These are phyloP conservation scores for Cicer cuneatum DNA, from an alignment of 306 rosid species.

Conservation along the genomic window DNA sequence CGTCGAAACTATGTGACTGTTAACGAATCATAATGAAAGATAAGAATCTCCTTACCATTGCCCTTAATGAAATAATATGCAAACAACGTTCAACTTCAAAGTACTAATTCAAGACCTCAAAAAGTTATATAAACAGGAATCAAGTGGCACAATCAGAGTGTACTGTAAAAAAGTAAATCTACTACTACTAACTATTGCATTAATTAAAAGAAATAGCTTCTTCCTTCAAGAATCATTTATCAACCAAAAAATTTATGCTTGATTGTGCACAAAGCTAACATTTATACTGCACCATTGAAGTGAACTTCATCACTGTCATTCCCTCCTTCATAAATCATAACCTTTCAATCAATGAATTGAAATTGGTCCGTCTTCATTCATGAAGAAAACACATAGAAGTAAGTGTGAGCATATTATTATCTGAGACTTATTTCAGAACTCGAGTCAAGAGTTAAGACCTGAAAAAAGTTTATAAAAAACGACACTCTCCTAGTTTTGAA, in stretches of 20 bases:
- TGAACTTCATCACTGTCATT: background rate
- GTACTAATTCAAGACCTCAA: background rate
- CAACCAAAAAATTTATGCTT: background rate
- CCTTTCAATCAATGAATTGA: background rate
- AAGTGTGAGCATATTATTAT: no score
- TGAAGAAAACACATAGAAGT: no score
- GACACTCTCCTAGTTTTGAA: no score
- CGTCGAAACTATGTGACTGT: background rate
- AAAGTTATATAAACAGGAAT: background rate
- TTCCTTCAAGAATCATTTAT: background rate
- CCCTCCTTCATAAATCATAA: background rate
- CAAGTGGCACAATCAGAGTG: background rate
- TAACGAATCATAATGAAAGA: background rate
- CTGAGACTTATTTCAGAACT: no score
- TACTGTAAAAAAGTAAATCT: background rate
- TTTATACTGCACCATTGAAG: background rate
- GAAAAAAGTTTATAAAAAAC: no score
- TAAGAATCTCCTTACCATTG: conserved; percentile 21
- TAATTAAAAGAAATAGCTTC: no score
- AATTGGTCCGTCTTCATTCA: no score
- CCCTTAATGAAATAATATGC: background rate
- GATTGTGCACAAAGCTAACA: background rate
- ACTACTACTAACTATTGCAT: background rate
- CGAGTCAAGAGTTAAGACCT: no score
- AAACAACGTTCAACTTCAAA: background rate